These are phyloP conservation scores for Arthrobotrys sinensis DNA, from an alignment of 2,329 filamentous ascomycete genomes.

Conservation along the genomic window DNA sequence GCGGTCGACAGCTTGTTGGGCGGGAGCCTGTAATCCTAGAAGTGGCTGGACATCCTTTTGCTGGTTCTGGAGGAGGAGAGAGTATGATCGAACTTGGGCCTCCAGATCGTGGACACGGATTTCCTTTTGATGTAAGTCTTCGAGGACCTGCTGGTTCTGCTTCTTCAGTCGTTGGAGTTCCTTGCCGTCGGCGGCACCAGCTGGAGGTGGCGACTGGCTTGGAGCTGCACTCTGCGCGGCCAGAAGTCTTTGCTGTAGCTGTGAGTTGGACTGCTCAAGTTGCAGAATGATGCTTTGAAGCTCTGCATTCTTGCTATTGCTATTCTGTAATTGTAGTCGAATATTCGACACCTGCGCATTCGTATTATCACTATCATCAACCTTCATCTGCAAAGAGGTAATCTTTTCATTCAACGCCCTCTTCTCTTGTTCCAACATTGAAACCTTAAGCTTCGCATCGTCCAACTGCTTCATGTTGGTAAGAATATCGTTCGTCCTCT, in stretches of 20 bases:
- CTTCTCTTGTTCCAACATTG: conserved; percentile 60
- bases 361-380: conserved; percentile 44
- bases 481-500: conserved; percentile 54
- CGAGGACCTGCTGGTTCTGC: conserved; percentile 57
- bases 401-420: conserved; percentile 49
- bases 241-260: conserved; percentile 48
- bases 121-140: conserved; percentile 57
- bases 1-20: conserved; percentile 19
- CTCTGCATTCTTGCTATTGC: conserved; percentile 53
- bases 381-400: conserved; percentile 49
- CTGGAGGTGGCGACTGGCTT: conserved; percentile 53
- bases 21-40: conserved; percentile 21
- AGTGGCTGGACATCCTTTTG: conserved; percentile 49
- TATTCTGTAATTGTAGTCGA: conserved; percentile 55
- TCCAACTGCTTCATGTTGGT: conserved; percentile 59
- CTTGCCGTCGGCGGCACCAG: conserved; percentile 25
- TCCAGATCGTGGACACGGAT: conserved; percentile 58
- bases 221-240: conserved; percentile 29
- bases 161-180: conserved; percentile 53
- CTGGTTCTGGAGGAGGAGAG: conserved; percentile 41
- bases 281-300: conserved; percentile 51
- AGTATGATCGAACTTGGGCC: conserved; percentile 58
- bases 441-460: conserved; percentile 51
- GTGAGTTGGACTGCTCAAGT: conserved; percentile 45
- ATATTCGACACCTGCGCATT: conserved; percentile 47